Base-by-base conservation (phyloP, 2,329 filamentous ascomycete species). In the Colletotrichum cuscutae region DNA sequence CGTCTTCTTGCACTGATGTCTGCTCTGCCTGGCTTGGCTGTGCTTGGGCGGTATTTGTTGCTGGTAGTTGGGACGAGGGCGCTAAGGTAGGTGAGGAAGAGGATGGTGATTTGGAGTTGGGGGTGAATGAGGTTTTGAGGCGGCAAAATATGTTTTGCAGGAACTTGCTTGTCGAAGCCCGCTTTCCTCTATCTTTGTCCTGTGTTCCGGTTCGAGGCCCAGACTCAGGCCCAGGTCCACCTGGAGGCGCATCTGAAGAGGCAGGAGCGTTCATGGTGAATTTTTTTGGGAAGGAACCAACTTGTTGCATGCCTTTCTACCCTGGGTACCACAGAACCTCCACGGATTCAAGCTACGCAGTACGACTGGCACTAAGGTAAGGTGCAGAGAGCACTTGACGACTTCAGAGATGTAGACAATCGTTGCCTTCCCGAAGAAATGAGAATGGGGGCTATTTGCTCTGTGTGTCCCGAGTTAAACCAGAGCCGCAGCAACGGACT, bases 61-160 rank as follows among this genome's bases (percentile, higher is more conserved):
- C 37, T 11, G n/a, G 69, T 42, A 13, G 70, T 52, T 13, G 65
- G 4, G n/a, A 8, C 58, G 57, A 28, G 63, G 49, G n/a, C 30
- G 49, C 12, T 30, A 56, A 30, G 26, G 56, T 35, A 35, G 49
- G 13, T 15, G 59, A 60, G 15, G 54, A 15, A 15, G 72, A 49
- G 28, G 65, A 46, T 22, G 62, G 26, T 53, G 42, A 22, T 19
- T 61, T 58, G 32, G 68, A 32, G 24, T n/a, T 72, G 12, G 62
- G 62, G 13, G 72, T 70, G 30, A 66, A 65, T 12, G 61, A 66
- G 22, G 72, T 70, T 13, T 73, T 70, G 42, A 75, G 69, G 24
- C 69, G 74, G n/a, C 42, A 62, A 37, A 75, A 72, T n/a, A 75
- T 68, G n/a, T 54, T 62, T 22, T 71, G 66, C 26, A 75, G 59